These are phyloP conservation scores for Daedaleopsis nitida DNA, from an alignment of 768 basidiomycete species.

Conservation along the genomic window DNA sequence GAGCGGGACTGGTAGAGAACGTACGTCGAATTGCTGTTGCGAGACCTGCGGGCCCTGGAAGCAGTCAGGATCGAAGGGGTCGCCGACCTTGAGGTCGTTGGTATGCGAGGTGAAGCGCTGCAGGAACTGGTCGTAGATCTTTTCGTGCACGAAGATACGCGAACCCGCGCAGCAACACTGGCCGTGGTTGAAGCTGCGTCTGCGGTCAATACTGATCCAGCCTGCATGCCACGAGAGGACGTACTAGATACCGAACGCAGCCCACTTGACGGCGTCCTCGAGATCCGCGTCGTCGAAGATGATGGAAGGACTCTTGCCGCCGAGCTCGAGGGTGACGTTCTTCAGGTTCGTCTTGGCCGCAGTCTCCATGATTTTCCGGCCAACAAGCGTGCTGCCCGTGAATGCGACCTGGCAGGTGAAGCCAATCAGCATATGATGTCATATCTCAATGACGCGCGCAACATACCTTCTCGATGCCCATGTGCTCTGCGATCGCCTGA, in stretches of 20 bases:
- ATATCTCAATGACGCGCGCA: background rate
- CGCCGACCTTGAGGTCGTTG: slow-evolving; percentile 60
- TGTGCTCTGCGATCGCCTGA: slow-evolving; percentile 56
- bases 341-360: slow-evolving; percentile 66
- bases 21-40: slow-evolving; percentile 69
- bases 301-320: slow-evolving; percentile 67
- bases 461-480: slow-evolving; percentile 53
- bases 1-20: slow-evolving; percentile 14
- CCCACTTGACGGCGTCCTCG: slow-evolving; percentile 59
- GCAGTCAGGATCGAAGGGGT: slow-evolving; percentile 61
- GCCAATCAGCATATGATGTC: background rate
- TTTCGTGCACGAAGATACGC: slow-evolving; percentile 78
- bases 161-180: slow-evolving; percentile 83
- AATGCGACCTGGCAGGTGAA: slow-evolving; percentile 52
- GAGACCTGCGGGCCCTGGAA: slow-evolving; percentile 84
- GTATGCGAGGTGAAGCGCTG: slow-evolving; percentile 56
- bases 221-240: slow-evolving; percentile 18
- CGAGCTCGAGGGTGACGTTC: slow-evolving; percentile 70
- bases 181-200: slow-evolving; percentile 65
- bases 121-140: slow-evolving; percentile 80
- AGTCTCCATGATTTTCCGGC: slow-evolving; percentile 64
- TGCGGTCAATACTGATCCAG: background rate
- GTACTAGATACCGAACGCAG: slow-evolving; percentile 60
- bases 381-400: slow-evolving; percentile 69
- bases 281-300: slow-evolving; percentile 65